Percentiles rank a stretch among this genome's conserved stretches.
Evolutionary conservation across 441 rosid genomes (phyloP).

Genomic region (Corymbia citriodora): DNA sequence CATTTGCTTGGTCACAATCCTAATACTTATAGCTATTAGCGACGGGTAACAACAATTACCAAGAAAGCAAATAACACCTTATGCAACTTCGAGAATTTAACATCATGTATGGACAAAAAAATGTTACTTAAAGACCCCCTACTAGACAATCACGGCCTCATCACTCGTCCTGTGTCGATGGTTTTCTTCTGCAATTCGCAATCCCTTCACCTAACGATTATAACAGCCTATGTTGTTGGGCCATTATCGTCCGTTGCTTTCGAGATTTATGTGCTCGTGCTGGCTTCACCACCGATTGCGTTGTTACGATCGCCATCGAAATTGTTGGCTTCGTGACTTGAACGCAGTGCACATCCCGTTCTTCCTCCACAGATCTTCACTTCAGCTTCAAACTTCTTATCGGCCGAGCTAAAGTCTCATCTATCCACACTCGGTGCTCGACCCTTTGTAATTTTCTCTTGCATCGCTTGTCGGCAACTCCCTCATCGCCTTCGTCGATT

Average conservation of each 20-base stretch:
- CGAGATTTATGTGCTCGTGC: background rate
- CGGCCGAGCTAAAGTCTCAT: background rate
- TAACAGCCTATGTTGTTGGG: background rate
- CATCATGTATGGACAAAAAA: background rate
- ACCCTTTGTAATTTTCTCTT: background rate
- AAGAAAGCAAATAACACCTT: background rate
- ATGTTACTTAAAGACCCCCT: background rate
- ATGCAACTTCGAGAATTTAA: background rate
- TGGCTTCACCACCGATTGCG: background rate
- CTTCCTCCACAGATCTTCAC: background rate
- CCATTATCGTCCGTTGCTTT: background rate
- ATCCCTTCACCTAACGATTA: background rate
- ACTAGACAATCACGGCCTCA: background rate
- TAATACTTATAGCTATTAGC: background rate
- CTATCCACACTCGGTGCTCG: background rate
- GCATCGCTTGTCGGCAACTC: background rate
- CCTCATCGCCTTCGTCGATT: background rate
- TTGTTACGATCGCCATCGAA: background rate
- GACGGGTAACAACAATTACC: background rate
- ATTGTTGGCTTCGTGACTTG: background rate
- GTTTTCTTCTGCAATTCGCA: background rate
- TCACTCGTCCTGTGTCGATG: background rate
- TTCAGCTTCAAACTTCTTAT: background rate
- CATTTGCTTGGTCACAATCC: background rate
- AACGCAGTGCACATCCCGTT: rapidly evolving